Conservation (phyloP, 495 filamentous ascomycete genomes). For the Neurospora sp. region DNA sequence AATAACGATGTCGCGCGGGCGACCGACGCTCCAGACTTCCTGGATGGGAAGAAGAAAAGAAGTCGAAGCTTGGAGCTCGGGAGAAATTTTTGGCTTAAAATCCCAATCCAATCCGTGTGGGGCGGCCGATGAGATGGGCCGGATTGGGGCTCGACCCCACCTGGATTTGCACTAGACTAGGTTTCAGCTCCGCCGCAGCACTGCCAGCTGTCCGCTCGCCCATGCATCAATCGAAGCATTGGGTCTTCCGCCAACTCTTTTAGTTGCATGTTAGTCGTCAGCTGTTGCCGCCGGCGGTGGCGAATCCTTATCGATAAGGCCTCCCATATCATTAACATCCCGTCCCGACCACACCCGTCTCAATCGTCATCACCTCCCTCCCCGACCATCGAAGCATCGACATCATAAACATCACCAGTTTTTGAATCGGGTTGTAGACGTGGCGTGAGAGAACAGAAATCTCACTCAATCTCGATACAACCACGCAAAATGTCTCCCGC, state of each 20-base stretch:
- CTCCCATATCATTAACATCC: slow-evolving; percentile 2
- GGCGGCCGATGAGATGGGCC: slow-evolving; percentile 14
- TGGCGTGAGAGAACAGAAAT: not conserved
- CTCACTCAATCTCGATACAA: not conserved
- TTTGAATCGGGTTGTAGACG: not conserved
- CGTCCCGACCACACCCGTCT: slow-evolving; percentile 13
- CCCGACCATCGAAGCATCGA: not conserved
- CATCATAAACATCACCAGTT: not conserved
- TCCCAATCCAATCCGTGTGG: slow-evolving; percentile 16
- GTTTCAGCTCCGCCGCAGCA: not conserved
- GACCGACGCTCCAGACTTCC: slow-evolving; percentile 1
- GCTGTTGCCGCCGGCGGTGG: slow-evolving; percentile 2
- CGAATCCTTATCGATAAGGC: slow-evolving; percentile 19
- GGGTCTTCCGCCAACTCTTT: not conserved
- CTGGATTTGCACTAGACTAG: not conserved
- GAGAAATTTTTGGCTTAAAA: slow-evolving; percentile 19
- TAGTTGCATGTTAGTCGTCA: not conserved
- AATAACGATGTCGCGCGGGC: not conserved
- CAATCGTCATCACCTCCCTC: not conserved
- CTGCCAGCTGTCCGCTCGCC: not conserved
- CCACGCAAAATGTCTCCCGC: slow-evolving; percentile 49
- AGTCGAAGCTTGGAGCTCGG: slow-evolving; percentile 9
- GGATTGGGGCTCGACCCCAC: not conserved
- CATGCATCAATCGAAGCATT: not conserved
- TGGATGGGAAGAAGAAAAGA: slow-evolving; percentile 7